Percentiles rank a stretch among this genome's conserved stretches.
These are phyloP conservation scores for Emergomyces pasteurianus DNA, from an alignment of 2,329 filamentous ascomycete species.

Conservation along the genomic window DNA sequence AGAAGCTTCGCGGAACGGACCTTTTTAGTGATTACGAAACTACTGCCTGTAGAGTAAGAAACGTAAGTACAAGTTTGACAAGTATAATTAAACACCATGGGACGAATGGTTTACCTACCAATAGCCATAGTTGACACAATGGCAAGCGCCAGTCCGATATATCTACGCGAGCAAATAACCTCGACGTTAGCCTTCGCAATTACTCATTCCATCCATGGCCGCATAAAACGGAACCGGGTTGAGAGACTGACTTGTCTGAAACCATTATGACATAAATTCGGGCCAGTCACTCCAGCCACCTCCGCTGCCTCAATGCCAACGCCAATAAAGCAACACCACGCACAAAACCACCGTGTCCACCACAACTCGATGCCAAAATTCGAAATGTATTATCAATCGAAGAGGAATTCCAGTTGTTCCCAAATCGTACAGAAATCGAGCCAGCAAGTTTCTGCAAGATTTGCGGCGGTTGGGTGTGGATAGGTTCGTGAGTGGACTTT, in stretches of 20 bases:
- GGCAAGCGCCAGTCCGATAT: constrained; percentile 36
- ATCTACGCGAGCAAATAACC: constrained; percentile 19
- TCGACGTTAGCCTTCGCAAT: background rate
- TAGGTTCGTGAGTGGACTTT: background rate
- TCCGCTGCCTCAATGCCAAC: constrained; percentile 2
- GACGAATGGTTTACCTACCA: constrained; percentile 18
- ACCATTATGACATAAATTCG: constrained; percentile 23
- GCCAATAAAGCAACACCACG: background rate
- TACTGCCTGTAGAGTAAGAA: constrained; percentile 51
- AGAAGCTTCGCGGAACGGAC: constrained; percentile 37
- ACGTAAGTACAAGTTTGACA: background rate
- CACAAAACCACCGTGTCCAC: background rate
- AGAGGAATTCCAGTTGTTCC: background rate
- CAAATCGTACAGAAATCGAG: background rate
- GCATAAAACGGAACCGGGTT: constrained; percentile 12
- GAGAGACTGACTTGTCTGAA: constrained; percentile 30
- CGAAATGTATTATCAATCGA: background rate
- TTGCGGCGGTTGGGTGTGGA: background rate
- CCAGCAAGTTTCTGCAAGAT: constrained; percentile 2
- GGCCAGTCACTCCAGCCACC: constrained; percentile 26
- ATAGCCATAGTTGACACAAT: constrained; percentile 38
- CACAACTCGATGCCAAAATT: background rate
- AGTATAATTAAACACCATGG: background rate
- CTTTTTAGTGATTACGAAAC: constrained; percentile 99
- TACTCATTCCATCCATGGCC: background rate